A percentile compares a stretch with the other conserved stretches of the same genome.
phyloP scores from a whole-genome alignment of 108 stramenopile species.

The Fragilariopsis cylindrus region DNA sequence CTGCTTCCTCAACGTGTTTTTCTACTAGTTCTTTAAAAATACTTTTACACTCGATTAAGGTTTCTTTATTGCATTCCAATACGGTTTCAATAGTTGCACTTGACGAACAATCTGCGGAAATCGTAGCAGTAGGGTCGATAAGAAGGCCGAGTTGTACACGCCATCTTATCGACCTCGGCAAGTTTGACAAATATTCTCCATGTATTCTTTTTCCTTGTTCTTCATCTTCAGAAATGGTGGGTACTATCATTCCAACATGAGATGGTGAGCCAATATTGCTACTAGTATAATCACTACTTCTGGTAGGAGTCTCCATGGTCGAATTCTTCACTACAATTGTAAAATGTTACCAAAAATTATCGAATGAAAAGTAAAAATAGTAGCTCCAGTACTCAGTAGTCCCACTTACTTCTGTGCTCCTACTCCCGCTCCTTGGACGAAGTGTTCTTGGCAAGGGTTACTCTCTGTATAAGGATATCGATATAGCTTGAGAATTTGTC shows the following conservation, averaged over 20 bases:
- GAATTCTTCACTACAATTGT: no score
- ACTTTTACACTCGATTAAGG: constrained; percentile 21
- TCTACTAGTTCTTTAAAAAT: constrained; percentile 28
- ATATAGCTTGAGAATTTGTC: no score
- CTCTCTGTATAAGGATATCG: no score
- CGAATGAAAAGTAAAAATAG: no score
- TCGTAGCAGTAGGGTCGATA: neutral
- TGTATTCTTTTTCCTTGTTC: constrained; percentile 9
- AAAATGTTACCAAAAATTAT: no score
- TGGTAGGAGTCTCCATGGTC: no score
- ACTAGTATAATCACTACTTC: neutral
- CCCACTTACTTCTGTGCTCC: no score
- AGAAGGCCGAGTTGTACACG: constrained; percentile 41
- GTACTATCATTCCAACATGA: constrained; percentile 19
- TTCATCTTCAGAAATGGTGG: constrained; percentile 16
- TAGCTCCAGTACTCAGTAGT: no score
- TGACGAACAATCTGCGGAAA: neutral
- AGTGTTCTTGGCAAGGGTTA: no score
- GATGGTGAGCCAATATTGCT: constrained; percentile 3
- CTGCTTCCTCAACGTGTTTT: constrained; percentile 27
- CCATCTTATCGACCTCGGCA: constrained; percentile 50
- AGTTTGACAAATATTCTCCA: constrained; percentile 7
- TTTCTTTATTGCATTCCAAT: constrained; percentile 20
- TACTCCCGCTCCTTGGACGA: no score
- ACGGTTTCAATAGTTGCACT: constrained; percentile 10